Evolutionary conservation across 2,329 filamentous ascomycete species (phyloP).

Genomic region (Tolypocladium capitatum): DNA sequence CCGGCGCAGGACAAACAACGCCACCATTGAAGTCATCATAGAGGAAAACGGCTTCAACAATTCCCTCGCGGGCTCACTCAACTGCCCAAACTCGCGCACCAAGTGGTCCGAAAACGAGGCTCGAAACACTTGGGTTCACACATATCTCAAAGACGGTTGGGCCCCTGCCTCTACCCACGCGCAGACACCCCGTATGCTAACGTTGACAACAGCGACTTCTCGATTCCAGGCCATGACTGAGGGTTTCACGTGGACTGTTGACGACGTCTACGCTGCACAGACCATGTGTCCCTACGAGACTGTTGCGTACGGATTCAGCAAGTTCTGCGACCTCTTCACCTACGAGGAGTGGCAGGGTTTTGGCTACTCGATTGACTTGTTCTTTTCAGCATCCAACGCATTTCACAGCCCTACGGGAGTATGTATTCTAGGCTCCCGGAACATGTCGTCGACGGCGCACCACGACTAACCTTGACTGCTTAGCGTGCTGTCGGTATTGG

Average conservation of each 20-base stretch:
- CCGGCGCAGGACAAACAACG: slow-evolving; percentile 44
- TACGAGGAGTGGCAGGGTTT: slow-evolving; percentile 63
- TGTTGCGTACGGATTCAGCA: slow-evolving; percentile 60
- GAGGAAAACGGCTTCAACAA: slow-evolving; percentile 54
- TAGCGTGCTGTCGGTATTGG: slow-evolving; percentile 59
- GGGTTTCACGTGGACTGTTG: slow-evolving; percentile 48
- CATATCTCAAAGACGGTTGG: slow-evolving; percentile 48
- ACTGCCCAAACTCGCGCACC: slow-evolving; percentile 48
- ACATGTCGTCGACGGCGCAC: background rate
- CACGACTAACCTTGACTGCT: background rate
- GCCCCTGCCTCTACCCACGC: background rate
- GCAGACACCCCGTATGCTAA: background rate
- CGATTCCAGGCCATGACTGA: slow-evolving; percentile 43
- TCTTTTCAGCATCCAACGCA: slow-evolving; percentile 46
- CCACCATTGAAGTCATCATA: slow-evolving; percentile 58
- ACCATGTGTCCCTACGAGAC: slow-evolving; percentile 67
- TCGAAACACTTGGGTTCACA: slow-evolving; percentile 42
- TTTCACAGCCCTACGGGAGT: slow-evolving; percentile 53
- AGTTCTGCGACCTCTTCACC: slow-evolving; percentile 62
- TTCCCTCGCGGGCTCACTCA: slow-evolving; percentile 52
- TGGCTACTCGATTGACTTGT: slow-evolving; percentile 57
- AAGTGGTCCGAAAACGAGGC: slow-evolving; percentile 41
- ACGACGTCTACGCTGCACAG: slow-evolving; percentile 55
- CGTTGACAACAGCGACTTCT: slow-evolving; percentile 32
- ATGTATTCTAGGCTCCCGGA: slow-evolving; percentile 13